These are phyloP conservation scores for Ruellia speciosa DNA, from an alignment of 305 asterid species.

Conservation along the genomic window DNA sequence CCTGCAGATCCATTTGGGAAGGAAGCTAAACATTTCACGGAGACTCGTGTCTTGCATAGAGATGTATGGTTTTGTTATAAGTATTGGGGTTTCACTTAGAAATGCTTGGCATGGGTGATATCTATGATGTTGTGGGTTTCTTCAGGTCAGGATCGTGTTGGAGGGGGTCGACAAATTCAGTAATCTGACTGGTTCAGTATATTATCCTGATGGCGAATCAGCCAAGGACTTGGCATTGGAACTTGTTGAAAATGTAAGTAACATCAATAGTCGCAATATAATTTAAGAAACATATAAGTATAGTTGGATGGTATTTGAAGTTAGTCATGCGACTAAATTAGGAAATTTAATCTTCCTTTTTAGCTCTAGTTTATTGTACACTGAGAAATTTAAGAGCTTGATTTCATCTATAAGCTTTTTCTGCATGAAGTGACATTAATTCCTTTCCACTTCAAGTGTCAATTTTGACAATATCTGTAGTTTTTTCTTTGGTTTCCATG, in stretches of 20 bases:
- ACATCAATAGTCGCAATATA: background rate
- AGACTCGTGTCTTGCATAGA: constrained; percentile 87
- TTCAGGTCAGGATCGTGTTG: constrained; percentile 87
- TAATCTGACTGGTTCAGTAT: constrained; percentile 81
- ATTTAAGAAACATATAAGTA: background rate
- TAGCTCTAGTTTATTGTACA: too few species aligned
- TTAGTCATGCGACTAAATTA: background rate
- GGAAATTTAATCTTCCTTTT: background rate
- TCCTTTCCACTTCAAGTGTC: background rate
- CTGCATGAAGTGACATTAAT: too few species aligned
- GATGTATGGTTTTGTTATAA: constrained; percentile 47
- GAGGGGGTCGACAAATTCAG: constrained; percentile 95
- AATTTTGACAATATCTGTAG: too few species aligned
- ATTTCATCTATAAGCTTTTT: too few species aligned
- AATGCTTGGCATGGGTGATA: background rate
- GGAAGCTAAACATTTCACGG: constrained; percentile 97
- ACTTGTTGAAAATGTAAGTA: constrained; percentile 78
- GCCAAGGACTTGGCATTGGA: constrained; percentile 88
- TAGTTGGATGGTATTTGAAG: background rate
- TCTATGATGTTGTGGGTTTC: constrained; percentile 15
- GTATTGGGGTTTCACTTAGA: constrained; percentile 1
- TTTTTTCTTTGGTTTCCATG: too few species aligned
- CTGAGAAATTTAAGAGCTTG: too few species aligned
- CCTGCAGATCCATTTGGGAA: constrained; percentile 82
- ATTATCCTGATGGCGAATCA: constrained; percentile 81